Conservation (phyloP, 2,329 filamentous ascomycete genomes). For the Colletotrichum sp. region DNA sequence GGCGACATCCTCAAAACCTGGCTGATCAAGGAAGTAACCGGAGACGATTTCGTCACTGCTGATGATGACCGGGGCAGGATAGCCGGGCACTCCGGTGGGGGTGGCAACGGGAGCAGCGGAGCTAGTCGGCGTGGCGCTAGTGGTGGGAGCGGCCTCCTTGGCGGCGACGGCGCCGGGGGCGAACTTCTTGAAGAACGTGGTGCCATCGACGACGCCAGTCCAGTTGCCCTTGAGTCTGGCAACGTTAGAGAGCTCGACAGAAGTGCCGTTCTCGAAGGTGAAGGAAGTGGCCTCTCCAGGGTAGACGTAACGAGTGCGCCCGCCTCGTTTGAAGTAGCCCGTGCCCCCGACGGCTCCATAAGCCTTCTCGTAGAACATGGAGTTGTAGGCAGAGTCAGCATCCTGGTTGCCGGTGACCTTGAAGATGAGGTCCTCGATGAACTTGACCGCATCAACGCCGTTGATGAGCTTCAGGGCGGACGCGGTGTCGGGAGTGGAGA, state of each 20-base stretch:
- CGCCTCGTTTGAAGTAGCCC: constrained; percentile 33
- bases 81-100: constrained; percentile 1
- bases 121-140: not conserved
- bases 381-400: constrained; percentile 38
- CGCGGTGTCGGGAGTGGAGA: constrained; percentile 27
- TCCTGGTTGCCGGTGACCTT: constrained; percentile 25
- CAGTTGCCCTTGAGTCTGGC: constrained; percentile 32
- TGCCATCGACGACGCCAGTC: constrained; percentile 32
- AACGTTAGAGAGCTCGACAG: constrained; percentile 29
- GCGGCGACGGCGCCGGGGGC: constrained; percentile 20
- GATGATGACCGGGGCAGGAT: constrained; percentile 32
- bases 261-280: constrained; percentile 40
- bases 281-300: constrained; percentile 35
- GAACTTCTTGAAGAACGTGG: constrained; percentile 35
- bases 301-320: constrained; percentile 29
- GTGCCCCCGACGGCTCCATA: constrained; percentile 8
- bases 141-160: not conserved
- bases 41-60: constrained; percentile 27
- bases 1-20: constrained; percentile 36
- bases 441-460: constrained; percentile 26
- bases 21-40: constrained; percentile 37
- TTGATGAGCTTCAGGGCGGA: constrained; percentile 27
- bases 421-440: constrained; percentile 22
- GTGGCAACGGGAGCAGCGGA: not conserved
- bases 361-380: constrained; percentile 37